Conservation (phyloP, 2,329 filamentous ascomycete species). For the Zasmidium citrigriseum region DNA sequence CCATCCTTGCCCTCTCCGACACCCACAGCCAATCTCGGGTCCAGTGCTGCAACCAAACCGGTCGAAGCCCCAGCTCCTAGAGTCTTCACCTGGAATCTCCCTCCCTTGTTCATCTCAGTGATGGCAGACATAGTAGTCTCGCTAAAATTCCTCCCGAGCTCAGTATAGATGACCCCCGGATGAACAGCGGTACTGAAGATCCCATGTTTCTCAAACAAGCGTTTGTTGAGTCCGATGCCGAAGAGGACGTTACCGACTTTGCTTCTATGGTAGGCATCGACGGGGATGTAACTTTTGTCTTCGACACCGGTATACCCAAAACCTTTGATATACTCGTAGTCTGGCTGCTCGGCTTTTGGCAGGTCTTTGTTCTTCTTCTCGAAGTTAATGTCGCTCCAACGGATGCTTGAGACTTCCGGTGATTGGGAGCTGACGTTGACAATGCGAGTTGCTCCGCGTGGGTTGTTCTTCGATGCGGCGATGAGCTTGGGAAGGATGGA, state of each 20-base stretch:
- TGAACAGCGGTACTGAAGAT: constrained; percentile 16
- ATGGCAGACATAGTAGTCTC: neutral
- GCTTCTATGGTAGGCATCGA: constrained; percentile 38
- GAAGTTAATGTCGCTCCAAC: constrained; percentile 42
- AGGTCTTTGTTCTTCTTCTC: constrained; percentile 37
- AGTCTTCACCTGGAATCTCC: neutral
- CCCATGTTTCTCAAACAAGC: constrained; percentile 27
- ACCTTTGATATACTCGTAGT: constrained; percentile 22
- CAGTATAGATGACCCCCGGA: constrained; percentile 22
- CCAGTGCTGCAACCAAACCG: constrained; percentile 3
- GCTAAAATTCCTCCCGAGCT: constrained; percentile 5
- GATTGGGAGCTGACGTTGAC: constrained; percentile 26
- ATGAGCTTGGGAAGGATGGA: constrained; percentile 7
- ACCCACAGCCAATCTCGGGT: neutral
- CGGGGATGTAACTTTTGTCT: constrained; percentile 31
- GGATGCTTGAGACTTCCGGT: constrained; percentile 27
- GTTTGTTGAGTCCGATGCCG: constrained; percentile 28
- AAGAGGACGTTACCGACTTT: constrained; percentile 42
- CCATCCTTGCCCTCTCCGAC: neutral
- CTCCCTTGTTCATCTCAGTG: neutral
- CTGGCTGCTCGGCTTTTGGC: constrained; percentile 36
- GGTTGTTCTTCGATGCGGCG: constrained; percentile 10
- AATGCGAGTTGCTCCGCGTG: constrained; percentile 11
- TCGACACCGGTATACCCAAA: constrained; percentile 23
- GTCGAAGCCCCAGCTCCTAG: constrained; percentile 5